Base-by-base conservation (phyloP, 495 filamentous ascomycete species). In the Elasticomyces elasticus region DNA sequence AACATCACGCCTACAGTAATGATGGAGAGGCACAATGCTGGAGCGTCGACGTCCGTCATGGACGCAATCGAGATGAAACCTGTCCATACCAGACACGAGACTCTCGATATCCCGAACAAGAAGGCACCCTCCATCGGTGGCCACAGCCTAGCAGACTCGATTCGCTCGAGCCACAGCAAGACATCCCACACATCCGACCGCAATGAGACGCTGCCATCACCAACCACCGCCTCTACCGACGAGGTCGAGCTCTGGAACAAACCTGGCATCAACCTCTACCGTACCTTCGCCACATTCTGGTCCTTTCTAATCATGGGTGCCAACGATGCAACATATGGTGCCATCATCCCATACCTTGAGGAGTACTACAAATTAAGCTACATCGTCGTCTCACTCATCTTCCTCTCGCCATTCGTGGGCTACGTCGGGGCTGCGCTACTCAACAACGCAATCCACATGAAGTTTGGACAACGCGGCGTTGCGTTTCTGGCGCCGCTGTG, bases 251-350 rank as follows among this genome's bases (percentile, higher is more conserved):
- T 65, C 66, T 94, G 89, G 89, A 92, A 95, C 60, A 63, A 76
- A 25, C 77, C 85, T 1, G 67, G 72, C 11, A 72, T 73, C 19
- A 92, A 90, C 68, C 71, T 82, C 12, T 80, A 71, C 58, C 78
- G 87, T 17, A 74, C 80, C 7, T 66, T 81, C 25, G 68, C 82
- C 2, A 81, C 83, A n/a, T 81, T 86, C 59, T 86, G 79, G 73
- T 72, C 70, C 43, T 92, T 95, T 61, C 70, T 87, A 13, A 77
- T 87, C 5, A 82, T 92, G 79, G 89, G 89, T 6, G 75, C 79
- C 62, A 92, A 87, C 65, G 89, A 95, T 72, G 84, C 82, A 19
- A 84, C 84, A 1, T 84, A 62, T 45, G 64, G 53, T 13, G 35
- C 43, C 45, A 59, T 59, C 26, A 55, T 49, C 62, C 40, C 49